These are phyloP conservation scores for Penicillium sp. DNA, from an alignment of 2,329 filamentous ascomycete species.

Conservation along the genomic window DNA sequence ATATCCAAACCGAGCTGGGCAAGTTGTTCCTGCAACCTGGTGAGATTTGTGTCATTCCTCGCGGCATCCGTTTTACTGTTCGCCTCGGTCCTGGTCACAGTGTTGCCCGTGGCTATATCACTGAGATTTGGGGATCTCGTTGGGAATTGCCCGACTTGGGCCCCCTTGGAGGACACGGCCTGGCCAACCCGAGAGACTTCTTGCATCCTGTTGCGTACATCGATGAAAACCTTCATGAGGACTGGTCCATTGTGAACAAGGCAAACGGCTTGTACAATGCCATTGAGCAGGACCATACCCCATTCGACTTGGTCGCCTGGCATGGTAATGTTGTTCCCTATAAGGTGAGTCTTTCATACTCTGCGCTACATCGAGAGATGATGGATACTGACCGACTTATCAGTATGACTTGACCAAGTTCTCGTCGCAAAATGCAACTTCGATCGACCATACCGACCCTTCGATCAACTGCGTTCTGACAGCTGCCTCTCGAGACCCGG, in stretches of 20 bases:
- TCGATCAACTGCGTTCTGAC: slow-evolving; percentile 62
- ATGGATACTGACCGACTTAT: background rate
- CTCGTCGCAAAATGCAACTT: slow-evolving; percentile 56
- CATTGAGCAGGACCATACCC: slow-evolving; percentile 59
- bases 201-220: slow-evolving; percentile 58
- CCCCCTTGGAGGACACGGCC: slow-evolving; percentile 61
- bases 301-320: slow-evolving; percentile 67
- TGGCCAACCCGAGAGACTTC: slow-evolving; percentile 64
- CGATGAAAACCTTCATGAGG: slow-evolving; percentile 50
- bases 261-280: slow-evolving; percentile 57
- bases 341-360: slow-evolving; percentile 35
- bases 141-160: slow-evolving; percentile 64
- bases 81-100: slow-evolving; percentile 51
- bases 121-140: slow-evolving; percentile 61
- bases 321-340: slow-evolving; percentile 63
- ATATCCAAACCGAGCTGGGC: slow-evolving; percentile 64
- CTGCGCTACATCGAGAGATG: background rate
- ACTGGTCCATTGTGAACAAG: slow-evolving; percentile 58
- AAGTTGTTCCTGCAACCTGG: slow-evolving; percentile 59
- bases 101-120: slow-evolving; percentile 59
- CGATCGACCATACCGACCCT: slow-evolving; percentile 65
- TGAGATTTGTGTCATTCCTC: slow-evolving; percentile 62
- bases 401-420: slow-evolving; percentile 57
- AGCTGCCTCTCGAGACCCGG: slow-evolving; percentile 52
- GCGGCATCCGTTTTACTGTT: slow-evolving; percentile 59